A percentile compares a stretch with the other conserved stretches of the same genome.
These are phyloP conservation scores for Schizopora paradoxa DNA, from an alignment of 1,284 basidiomycete genomes.

Conservation along the genomic window DNA sequence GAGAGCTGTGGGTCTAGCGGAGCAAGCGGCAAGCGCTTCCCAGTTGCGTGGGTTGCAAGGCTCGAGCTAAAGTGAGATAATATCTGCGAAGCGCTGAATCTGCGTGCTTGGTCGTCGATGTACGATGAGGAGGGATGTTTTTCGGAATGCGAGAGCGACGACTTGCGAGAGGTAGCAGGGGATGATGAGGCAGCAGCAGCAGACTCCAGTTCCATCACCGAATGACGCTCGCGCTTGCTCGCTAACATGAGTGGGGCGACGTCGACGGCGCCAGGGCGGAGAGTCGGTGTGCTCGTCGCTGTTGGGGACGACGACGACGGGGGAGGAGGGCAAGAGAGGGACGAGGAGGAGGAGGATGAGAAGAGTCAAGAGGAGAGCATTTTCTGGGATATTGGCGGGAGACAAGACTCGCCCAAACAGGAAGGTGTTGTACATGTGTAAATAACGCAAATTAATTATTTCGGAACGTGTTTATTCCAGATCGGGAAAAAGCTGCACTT, in stretches of 20 bases:
- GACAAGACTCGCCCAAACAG: too few relatives aligned
- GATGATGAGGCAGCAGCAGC: not conserved
- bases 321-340: too few relatives aligned
- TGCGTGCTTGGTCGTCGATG: conserved; percentile 12
- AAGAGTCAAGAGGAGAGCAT: too few relatives aligned
- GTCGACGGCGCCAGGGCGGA: conserved; percentile 2
- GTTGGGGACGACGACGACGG: not conserved
- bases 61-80: conserved; percentile 10
- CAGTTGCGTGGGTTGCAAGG: conserved; percentile 7
- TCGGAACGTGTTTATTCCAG: too few relatives aligned
- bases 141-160: conserved; percentile 3
- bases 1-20: conserved; percentile 18
- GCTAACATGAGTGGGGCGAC: conserved; percentile 11
- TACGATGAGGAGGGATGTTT: not conserved
- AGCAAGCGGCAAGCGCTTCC: conserved; percentile 13
- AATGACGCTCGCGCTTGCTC: conserved; percentile 8
- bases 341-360: too few relatives aligned
- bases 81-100: conserved; percentile 13
- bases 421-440: too few relatives aligned
- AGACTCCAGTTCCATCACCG: conserved; percentile 13
- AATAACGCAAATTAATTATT: too few relatives aligned
- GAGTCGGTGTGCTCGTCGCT: not conserved
- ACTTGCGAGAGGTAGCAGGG: conserved; percentile 8
- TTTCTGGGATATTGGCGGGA: too few relatives aligned
- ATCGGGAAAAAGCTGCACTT: too few relatives aligned